Evolutionary conservation across 768 basidiomycete genomes (phyloP).

Genomic region (Amanita molliuscula): DNA sequence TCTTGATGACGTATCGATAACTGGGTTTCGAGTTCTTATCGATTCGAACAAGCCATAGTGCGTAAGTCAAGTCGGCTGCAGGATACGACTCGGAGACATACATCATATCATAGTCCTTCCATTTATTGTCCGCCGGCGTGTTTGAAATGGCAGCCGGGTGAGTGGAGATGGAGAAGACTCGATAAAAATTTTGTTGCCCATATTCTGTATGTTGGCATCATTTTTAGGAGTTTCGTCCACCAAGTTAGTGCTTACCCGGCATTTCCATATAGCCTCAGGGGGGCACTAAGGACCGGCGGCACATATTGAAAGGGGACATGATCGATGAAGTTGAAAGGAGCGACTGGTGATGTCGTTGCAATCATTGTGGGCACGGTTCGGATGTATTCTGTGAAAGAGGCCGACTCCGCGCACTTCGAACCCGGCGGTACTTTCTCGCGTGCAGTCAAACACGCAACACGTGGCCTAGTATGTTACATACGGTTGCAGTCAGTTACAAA

Average conservation of each 20-base stretch:
- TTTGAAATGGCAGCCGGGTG: conserved; percentile 16
- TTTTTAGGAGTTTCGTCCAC: not conserved
- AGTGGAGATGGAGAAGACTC: conserved; percentile 31
- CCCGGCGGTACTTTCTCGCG: too few species aligned
- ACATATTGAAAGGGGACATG: not conserved
- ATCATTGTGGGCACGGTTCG: too few species aligned
- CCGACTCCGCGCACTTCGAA: too few species aligned
- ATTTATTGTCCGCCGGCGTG: conserved; percentile 34
- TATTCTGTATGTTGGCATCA: conserved; percentile 25
- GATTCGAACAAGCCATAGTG: conserved; percentile 36
- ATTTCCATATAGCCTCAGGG: conserved; percentile 43
- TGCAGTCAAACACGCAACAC: too few species aligned
- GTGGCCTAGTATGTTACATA: too few species aligned
- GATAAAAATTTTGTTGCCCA: conserved; percentile 39
- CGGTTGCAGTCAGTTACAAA: too few species aligned
- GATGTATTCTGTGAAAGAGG: too few species aligned
- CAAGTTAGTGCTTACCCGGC: conserved; percentile 23
- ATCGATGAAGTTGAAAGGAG: not conserved
- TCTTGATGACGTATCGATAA: conserved; percentile 49
- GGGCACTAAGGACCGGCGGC: not conserved
- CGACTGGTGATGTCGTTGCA: not conserved
- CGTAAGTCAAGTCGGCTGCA: not conserved
- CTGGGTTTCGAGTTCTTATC: conserved; percentile 28
- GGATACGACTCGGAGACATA: conserved; percentile 17
- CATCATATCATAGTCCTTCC: conserved; percentile 51